phyloP scores from a whole-genome alignment of 768 basidiomycete species.

The Mycena haematopus region DNA sequence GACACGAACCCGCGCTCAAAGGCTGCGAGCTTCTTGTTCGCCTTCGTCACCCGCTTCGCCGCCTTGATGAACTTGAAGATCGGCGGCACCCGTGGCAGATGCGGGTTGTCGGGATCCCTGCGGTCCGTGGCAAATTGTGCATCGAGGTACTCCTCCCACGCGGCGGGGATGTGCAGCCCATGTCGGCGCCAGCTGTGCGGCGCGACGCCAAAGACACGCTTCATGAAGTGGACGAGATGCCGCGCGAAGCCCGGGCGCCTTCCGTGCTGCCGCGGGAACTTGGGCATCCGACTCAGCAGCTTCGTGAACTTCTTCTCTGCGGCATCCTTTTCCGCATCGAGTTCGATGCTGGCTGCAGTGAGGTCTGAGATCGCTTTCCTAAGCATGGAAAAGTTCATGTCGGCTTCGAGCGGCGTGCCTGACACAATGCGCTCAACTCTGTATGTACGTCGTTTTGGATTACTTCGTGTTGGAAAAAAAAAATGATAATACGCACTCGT shows the following conservation, averaged over 20 bases:
- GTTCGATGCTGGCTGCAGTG: conserved; percentile 55
- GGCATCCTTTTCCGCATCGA: conserved; percentile 64
- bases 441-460: conserved; percentile 6
- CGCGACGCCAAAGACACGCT: conserved; percentile 46
- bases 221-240: conserved; percentile 43
- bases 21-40: conserved; percentile 68
- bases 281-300: conserved; percentile 48
- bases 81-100: conserved; percentile 32
- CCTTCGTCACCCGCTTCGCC: conserved; percentile 60
- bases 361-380: conserved; percentile 53
- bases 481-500: conserved; percentile 48
- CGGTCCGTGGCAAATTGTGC: conserved; percentile 20
- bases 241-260: conserved; percentile 31
- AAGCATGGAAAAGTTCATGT: conserved; percentile 50
- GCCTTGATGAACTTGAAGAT: conserved; percentile 60
- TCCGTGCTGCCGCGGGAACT: conserved; percentile 36
- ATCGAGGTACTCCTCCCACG: conserved; percentile 44
- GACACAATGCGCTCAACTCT: conserved; percentile 33
- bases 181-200: conserved; percentile 34
- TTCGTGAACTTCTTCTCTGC: conserved; percentile 60
- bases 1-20: conserved; percentile 86
- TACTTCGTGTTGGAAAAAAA: not conserved
- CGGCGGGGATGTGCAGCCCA: conserved; percentile 30
- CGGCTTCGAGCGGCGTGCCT: conserved; percentile 30
- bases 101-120: conserved; percentile 7